Evolutionary conservation across 768 basidiomycete genomes (phyloP).

Genomic region (Mycena kentingensis): DNA sequence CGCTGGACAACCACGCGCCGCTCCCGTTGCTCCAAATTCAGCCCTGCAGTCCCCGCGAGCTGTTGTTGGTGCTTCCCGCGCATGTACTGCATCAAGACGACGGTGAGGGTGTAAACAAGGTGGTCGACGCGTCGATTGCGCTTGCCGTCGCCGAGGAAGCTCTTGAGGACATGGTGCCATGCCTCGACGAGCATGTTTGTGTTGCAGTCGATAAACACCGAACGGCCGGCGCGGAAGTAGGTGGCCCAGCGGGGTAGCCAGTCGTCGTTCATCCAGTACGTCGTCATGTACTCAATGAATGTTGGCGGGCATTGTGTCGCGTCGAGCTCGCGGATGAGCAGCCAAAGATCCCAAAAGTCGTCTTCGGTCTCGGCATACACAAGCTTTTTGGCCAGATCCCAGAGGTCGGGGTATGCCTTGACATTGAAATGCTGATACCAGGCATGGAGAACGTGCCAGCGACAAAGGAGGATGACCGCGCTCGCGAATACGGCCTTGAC

Average conservation of each 20-base stretch:
- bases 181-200: slow-evolving; percentile 33
- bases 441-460: slow-evolving; percentile 34
- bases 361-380: slow-evolving; percentile 12
- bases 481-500: background rate
- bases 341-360: slow-evolving; percentile 24
- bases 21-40: slow-evolving; percentile 19
- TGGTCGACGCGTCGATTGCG: slow-evolving; percentile 26
- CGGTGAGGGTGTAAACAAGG: slow-evolving; percentile 21
- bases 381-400: slow-evolving; percentile 25
- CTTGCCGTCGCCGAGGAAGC: slow-evolving; percentile 25
- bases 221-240: slow-evolving; percentile 9
- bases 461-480: slow-evolving; percentile 22
- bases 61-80: slow-evolving; percentile 16
- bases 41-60: slow-evolving; percentile 22
- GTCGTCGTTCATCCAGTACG: slow-evolving; percentile 19
- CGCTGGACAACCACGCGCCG: background rate
- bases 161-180: slow-evolving; percentile 31
- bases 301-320: slow-evolving; percentile 1
- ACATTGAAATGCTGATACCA: slow-evolving; percentile 29
- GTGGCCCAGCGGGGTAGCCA: slow-evolving; percentile 25
- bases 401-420: slow-evolving; percentile 17
- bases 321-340: slow-evolving; percentile 12
- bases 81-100: slow-evolving; percentile 18
- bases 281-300: slow-evolving; percentile 18
- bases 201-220: slow-evolving; percentile 17